phyloP scores from a whole-genome alignment of 2,329 filamentous ascomycete genomes.

The Ophiostoma perfectum region DNA sequence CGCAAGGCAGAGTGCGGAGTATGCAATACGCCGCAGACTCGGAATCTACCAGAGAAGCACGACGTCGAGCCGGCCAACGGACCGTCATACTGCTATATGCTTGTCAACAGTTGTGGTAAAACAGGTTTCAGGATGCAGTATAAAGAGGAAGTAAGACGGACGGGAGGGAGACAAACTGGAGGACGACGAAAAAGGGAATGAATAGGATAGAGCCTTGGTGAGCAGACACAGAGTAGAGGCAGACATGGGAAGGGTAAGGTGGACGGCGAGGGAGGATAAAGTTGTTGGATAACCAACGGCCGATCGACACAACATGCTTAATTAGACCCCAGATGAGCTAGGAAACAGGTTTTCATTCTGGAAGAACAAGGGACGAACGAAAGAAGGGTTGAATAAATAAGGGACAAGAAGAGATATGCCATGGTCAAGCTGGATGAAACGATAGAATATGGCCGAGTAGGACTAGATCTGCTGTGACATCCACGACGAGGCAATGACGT shows the following conservation, averaged over 20 bases:
- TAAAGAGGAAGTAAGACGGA: background rate
- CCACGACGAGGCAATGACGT: background rate
- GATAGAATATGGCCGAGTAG: background rate
- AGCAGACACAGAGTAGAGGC: background rate
- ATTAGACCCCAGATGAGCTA: background rate
- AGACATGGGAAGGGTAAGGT: no score
- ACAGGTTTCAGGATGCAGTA: background rate
- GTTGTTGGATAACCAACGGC: background rate
- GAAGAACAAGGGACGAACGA: background rate
- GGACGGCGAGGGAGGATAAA: background rate
- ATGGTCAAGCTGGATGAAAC: no score
- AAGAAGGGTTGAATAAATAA: conserved; percentile 1
- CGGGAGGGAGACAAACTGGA: background rate
- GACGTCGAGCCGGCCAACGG: background rate
- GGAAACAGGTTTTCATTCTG: background rate
- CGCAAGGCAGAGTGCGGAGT: background rate
- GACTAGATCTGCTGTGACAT: background rate
- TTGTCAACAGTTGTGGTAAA: background rate
- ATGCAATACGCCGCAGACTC: background rate
- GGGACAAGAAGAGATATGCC: no score
- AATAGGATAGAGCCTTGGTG: background rate
- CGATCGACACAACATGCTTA: background rate
- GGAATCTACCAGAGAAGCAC: background rate
- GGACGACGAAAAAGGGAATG: background rate
- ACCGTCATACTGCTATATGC: background rate